Evolutionary conservation across 306 rosid species (phyloP), one percentile per base, ranked within the genome.

Genomic region (Clitoria ternatea): DNA sequence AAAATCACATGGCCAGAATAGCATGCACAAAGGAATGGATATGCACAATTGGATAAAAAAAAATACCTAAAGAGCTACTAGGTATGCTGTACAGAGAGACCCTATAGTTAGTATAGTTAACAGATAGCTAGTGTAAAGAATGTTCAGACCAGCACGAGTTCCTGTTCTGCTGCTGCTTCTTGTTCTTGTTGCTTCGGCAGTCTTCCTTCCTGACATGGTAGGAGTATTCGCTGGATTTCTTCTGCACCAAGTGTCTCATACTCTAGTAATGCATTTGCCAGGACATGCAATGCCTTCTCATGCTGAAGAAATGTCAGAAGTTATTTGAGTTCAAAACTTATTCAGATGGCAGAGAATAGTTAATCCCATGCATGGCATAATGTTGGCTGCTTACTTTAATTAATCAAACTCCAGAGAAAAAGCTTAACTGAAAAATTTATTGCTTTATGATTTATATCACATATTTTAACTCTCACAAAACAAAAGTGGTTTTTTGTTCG

Each of bases 251-350:
- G 92, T 3, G 97, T 88, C 81, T 88, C 97, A 13, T 85, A 83
- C 75, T 88, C 92, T 43, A 91, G 76, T 36, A 91, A 86, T 26
- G 92, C 89, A 61, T 74, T 83, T 36, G 97, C 91, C 53, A 91
- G 73, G 12, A 88, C 96, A 76, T 88, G 96, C 18, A 91, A 80
- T 33, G 97, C 97, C 80, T 88, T 86, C 80, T 91, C 97, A 43
- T 53, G 72, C 72, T 32, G 79, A 53, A 20, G 35, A 49, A 63
- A 57, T 39, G 24, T 30, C 61, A 49, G 7, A 66, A 30, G 78
- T 76, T 59, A 57, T 19, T 8, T 1, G 20, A 52, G 40, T 27
- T 62, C 50, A 71, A 63, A 63, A 70, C 11, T 42, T 32, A 40
- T 23, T 47, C 66, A 29, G 29, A 73, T 17, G 45, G 42, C 29